Percentiles rank a stretch among this genome's conserved stretches.
These are phyloP conservation scores for Phytophthora nicotianae DNA, from an alignment of 352 stramenopile species.

Conservation along the genomic window DNA sequence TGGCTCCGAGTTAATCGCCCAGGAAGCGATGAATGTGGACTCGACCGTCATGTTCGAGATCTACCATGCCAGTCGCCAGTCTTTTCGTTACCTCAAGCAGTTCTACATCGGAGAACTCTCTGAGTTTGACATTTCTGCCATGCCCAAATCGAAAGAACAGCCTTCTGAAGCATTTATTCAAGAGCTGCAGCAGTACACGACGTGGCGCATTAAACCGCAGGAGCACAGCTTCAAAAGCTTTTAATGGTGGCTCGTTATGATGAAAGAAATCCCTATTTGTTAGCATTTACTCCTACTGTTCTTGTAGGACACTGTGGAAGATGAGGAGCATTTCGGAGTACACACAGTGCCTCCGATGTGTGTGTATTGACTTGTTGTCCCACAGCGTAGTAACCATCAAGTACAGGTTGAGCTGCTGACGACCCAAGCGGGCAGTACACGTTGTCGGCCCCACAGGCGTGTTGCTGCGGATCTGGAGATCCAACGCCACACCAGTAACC, in stretches of 20 bases:
- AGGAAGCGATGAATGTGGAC: conserved; percentile 89
- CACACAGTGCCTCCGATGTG: conserved; percentile 46
- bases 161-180: conserved; percentile 77
- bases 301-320: conserved; percentile 61
- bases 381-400: conserved; percentile 45
- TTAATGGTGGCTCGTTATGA: conserved; percentile 31
- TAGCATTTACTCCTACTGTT: conserved; percentile 50
- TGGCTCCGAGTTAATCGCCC: conserved; percentile 81
- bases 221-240: conserved; percentile 83
- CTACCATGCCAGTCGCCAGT: conserved; percentile 91
- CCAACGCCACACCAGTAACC: conserved; percentile 61
- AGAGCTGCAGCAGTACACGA: conserved; percentile 80
- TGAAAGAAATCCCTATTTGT: background rate
- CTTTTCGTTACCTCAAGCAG: conserved; percentile 91
- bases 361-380: conserved; percentile 48
- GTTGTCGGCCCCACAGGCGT: conserved; percentile 50
- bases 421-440: conserved; percentile 67
- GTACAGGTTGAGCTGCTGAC: conserved; percentile 31
- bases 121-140: conserved; percentile 54
- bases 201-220: conserved; percentile 72
- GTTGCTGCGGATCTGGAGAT: conserved; percentile 52
- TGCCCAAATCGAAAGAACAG: conserved; percentile 54
- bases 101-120: conserved; percentile 92
- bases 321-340: conserved; percentile 46
- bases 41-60: conserved; percentile 93